Evolutionary conservation across 108 stramenopile genomes (phyloP).

Genomic region (Pseudonitzschia multistriata): DNA sequence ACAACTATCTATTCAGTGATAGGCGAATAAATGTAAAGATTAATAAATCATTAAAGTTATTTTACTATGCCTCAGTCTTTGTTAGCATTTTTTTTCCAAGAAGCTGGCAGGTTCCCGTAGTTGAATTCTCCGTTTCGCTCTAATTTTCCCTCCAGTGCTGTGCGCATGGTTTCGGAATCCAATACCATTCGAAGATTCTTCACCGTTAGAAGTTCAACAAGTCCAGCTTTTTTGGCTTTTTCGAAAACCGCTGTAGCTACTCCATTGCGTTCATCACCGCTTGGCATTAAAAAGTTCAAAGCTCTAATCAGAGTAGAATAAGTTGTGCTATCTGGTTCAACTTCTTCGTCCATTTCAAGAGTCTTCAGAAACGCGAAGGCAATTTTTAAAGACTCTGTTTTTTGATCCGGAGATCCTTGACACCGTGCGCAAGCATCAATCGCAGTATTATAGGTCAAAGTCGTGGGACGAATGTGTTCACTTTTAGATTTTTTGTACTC

Average conservation of each 20-base stretch:
- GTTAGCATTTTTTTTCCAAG: slow-evolving; percentile 37
- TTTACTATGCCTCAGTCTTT: slow-evolving; percentile 22
- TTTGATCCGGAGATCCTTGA: slow-evolving; percentile 31
- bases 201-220: slow-evolving; percentile 22
- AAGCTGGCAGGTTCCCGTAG: slow-evolving; percentile 24
- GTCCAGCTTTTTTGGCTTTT: slow-evolving; percentile 33
- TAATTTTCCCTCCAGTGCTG: slow-evolving; percentile 11
- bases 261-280: slow-evolving; percentile 31
- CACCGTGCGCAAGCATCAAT: slow-evolving; percentile 52
- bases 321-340: slow-evolving; percentile 17
- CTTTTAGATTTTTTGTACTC: slow-evolving; percentile 33
- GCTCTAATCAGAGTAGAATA: slow-evolving; percentile 33
- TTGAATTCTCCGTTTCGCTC: slow-evolving; percentile 29
- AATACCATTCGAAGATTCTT: slow-evolving; percentile 21
- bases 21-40: background rate
- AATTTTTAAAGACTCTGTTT: slow-evolving; percentile 43
- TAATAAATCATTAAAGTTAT: background rate
- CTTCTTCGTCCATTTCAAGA: slow-evolving; percentile 18
- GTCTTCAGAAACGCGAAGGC: slow-evolving; percentile 50
- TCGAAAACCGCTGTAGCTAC: slow-evolving; percentile 37
- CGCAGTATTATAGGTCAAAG: slow-evolving; percentile 46
- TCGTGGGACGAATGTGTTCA: slow-evolving; percentile 32
- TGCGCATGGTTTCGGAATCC: slow-evolving; percentile 14
- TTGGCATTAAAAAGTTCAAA: slow-evolving; percentile 23
- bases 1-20: background rate